These are phyloP conservation scores for Pterocarpus macrocarpus DNA, from an alignment of 306 rosid species.

Conservation along the genomic window DNA sequence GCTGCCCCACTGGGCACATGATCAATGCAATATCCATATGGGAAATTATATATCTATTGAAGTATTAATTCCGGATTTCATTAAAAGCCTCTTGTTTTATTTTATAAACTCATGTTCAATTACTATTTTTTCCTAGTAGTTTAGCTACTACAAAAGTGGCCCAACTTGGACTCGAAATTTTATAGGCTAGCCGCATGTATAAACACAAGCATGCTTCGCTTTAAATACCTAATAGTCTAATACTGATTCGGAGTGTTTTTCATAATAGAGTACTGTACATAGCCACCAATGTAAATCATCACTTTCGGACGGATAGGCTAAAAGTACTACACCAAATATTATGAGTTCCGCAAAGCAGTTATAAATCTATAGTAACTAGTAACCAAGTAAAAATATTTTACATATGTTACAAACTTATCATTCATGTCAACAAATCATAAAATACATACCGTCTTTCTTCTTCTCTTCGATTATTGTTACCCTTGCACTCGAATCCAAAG, in stretches of 20 bases:
- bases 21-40: slow-evolving; percentile 29
- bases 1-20: neutral
- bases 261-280: neutral
- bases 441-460: slow-evolving; percentile 64
- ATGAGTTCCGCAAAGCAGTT: slow-evolving; percentile 5
- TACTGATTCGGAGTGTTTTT: neutral
- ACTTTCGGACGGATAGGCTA: slow-evolving; percentile 13
- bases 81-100: slow-evolving; percentile 14
- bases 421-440: slow-evolving; percentile 20
- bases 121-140: neutral
- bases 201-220: slow-evolving; percentile 30
- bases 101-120: neutral
- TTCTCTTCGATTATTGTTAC: slow-evolving; percentile 71
- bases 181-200: neutral
- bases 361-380: slow-evolving; percentile 33
- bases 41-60: slow-evolving; percentile 13
- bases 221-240: neutral
- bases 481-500: slow-evolving; percentile 88
- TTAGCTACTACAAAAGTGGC: neutral
- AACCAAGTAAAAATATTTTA: slow-evolving; percentile 20
- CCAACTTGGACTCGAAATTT: neutral
- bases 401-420: slow-evolving; percentile 2
- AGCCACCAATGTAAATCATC: neutral
- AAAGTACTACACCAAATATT: slow-evolving; percentile 2
- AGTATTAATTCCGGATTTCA: slow-evolving; percentile 8